Conservation (phyloP, 2,329 filamentous ascomycete species). For the Hypoxylon sp. region DNA sequence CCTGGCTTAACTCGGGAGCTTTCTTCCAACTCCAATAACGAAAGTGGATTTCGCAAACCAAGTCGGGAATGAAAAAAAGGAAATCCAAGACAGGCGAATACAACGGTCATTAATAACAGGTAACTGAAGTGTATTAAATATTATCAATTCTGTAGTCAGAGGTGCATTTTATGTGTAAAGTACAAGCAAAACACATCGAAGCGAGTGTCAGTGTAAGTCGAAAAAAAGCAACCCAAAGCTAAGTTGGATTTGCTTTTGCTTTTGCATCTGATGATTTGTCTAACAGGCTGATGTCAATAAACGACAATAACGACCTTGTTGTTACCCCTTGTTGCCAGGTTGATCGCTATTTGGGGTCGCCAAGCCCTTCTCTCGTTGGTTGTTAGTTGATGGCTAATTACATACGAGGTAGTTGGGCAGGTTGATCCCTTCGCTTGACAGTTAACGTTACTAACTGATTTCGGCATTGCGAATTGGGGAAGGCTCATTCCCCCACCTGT, state of each 20-base stretch:
- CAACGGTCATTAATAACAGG: constrained; percentile 17
- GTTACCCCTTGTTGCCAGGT: constrained; percentile 31
- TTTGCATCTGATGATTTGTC: constrained; percentile 12
- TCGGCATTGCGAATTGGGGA: constrained; percentile 17
- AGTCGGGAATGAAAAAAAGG: constrained; percentile 1
- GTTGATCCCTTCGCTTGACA: constrained; percentile 22
- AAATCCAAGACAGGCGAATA: constrained; percentile 18
- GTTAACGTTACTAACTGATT: constrained; percentile 26
- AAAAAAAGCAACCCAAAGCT: background rate
- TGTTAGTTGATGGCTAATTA: constrained; percentile 25
- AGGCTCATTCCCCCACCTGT: constrained; percentile 17
- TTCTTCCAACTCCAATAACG: constrained; percentile 6
- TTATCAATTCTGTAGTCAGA: constrained; percentile 23
- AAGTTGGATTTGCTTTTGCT: background rate
- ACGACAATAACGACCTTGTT: constrained; percentile 18
- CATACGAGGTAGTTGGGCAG: constrained; percentile 18
- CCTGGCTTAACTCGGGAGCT: background rate
- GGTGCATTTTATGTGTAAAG: no score
- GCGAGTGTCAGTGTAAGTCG: constrained; percentile 14
- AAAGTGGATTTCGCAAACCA: constrained; percentile 8
- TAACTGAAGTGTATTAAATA: constrained; percentile 23
- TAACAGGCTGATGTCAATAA: constrained; percentile 30
- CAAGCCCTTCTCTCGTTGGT: constrained; percentile 17
- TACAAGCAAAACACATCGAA: no score
- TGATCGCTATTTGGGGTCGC: constrained; percentile 30